phyloP scores from a whole-genome alignment of 176 grass and related monocot genomes.

The Chrysopogon serrulatus region DNA sequence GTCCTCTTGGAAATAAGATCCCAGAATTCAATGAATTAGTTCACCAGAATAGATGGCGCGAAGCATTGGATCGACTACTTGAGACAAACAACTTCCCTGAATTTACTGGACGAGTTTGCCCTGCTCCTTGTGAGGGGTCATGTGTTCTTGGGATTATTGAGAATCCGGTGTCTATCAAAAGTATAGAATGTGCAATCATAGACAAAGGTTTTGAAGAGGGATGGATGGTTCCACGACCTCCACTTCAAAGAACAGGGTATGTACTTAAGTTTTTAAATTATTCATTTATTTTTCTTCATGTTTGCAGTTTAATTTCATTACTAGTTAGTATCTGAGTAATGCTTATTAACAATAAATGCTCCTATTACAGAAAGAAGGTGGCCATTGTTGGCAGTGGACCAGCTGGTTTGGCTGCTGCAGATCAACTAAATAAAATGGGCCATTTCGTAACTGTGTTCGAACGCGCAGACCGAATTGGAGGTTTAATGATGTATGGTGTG shows the following conservation, averaged over 20 bases:
- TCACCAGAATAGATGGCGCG: slow-evolving; percentile 89
- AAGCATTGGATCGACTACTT: slow-evolving; percentile 86
- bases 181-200: slow-evolving; percentile 96
- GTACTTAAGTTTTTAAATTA: neutral
- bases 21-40: slow-evolving; percentile 98
- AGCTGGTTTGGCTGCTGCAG: slow-evolving; percentile 86
- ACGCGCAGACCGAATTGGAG: slow-evolving; percentile 88
- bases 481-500: slow-evolving; percentile 99
- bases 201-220: slow-evolving; percentile 96
- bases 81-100: slow-evolving; percentile 99
- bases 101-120: slow-evolving; percentile 97
- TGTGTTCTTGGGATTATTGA: slow-evolving; percentile 99
- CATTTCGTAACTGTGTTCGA: slow-evolving; percentile 96
- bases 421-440: slow-evolving; percentile 98
- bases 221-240: slow-evolving; percentile 96
- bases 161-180: slow-evolving; percentile 98
- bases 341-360: neutral
- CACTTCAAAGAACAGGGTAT: slow-evolving; percentile 92
- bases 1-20: slow-evolving; percentile 98
- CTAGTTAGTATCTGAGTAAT: slow-evolving; percentile 2
- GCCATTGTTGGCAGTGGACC: slow-evolving; percentile 94
- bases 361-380: slow-evolving; percentile 77
- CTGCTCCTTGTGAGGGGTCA: slow-evolving; percentile 96
- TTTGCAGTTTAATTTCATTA: slow-evolving; percentile 7
- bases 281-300: neutral